A percentile compares a stretch with the other conserved stretches of the same genome.
Conservation (phyloP, 306 rosid species). For the Prunus salicina region DNA sequence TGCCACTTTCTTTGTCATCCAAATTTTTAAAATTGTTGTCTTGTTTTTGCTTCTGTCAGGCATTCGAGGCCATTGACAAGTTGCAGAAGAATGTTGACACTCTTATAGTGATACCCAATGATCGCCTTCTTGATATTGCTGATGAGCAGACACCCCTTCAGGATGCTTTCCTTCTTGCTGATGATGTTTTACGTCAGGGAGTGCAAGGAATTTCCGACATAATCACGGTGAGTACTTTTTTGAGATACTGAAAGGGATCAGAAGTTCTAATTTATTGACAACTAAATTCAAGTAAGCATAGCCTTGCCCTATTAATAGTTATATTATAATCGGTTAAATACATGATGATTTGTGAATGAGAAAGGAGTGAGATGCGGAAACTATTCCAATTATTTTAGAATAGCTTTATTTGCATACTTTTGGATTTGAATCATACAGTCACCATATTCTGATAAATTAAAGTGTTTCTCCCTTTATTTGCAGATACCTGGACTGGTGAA, state of each 20-base stretch:
- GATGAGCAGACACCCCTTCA: slow-evolving; percentile 93
- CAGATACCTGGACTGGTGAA: slow-evolving; percentile 99
- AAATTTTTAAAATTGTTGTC: background rate
- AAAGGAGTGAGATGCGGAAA: background rate
- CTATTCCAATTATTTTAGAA: background rate
- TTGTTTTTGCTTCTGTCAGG: slow-evolving; percentile 47
- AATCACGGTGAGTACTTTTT: slow-evolving; percentile 64
- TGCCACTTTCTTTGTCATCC: background rate
- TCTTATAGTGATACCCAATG: slow-evolving; percentile 94
- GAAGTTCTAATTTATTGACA: background rate
- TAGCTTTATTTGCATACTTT: background rate
- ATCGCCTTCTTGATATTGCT: slow-evolving; percentile 90
- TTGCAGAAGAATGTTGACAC: slow-evolving; percentile 96
- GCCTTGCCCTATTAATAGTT: background rate
- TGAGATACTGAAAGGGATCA: slow-evolving; percentile 1
- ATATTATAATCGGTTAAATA: background rate
- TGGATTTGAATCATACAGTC: background rate
- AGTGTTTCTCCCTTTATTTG: slow-evolving; percentile 22
- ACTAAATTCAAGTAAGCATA: background rate
- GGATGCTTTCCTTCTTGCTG: slow-evolving; percentile 91
- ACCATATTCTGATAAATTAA: slow-evolving; percentile 3
- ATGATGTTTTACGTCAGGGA: slow-evolving; percentile 95
- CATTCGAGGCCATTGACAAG: slow-evolving; percentile 92
- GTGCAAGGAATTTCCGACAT: slow-evolving; percentile 98
- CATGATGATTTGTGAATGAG: slow-evolving; percentile 4